Base-by-base conservation (phyloP, 805 yeast species). In the Kodamaea leandrae region DNA sequence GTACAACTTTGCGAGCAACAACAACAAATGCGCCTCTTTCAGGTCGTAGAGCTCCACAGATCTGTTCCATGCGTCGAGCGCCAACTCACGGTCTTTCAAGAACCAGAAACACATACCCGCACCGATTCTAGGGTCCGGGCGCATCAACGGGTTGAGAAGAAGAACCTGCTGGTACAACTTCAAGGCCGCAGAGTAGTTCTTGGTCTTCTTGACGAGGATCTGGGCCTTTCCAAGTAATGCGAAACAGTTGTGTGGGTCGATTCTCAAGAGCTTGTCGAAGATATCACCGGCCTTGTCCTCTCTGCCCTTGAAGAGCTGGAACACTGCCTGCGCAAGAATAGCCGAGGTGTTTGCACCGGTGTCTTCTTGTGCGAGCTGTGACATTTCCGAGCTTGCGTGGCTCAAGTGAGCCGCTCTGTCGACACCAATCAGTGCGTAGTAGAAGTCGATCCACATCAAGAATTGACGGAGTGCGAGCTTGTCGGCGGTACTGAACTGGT, bases 101-200 rank as follows among this genome's bases (percentile, higher is more conserved):
- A 78, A 78, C 97, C 97, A 93, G 58, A 82, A 91, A 61, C 97
- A 90, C 49, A 93, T 67, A 25, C 99, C 99, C 46, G 91, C 79
- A 20, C 98, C 99, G 45, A 93, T 76, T 61, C 99, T 74, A 14
- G 97, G 95, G 64, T 91, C 97, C 4, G 98, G 97, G 51, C 77
- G 76, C 51, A 84, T 66, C 26, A 83, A 58, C 2, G 97, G 97
- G 47, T 88, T 82, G 37, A 82, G 70, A 24, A 82, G 73, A 49
- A 93, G 69, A 6, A 86, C 82, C 48, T 83, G 85, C 68, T 93
- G 99, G 63, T 86, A 93, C 23, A 86, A 60, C 58, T 82, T 83
- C 53, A 93, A 73, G 12, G 96, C 89, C 4, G 76, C 80, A 17
- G 74, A 60, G 60, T 81, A 89, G 57, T 85, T 84, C 45, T 79